Base-by-base conservation (phyloP, 495 filamentous ascomycete species). In the Parathielavia appendiculata region DNA sequence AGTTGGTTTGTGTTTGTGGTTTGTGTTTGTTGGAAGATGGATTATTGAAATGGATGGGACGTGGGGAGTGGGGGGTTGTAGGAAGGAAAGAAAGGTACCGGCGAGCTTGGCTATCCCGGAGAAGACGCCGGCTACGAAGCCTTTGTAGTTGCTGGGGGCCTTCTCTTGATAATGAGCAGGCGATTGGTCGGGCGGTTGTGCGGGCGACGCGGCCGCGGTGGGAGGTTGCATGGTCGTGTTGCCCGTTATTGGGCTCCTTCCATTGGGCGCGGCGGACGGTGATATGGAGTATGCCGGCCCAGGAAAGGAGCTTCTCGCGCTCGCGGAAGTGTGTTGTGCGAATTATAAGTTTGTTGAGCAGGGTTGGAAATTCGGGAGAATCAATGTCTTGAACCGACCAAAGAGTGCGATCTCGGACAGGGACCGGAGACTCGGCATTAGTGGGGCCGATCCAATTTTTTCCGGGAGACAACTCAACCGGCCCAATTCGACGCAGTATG, bases 121-220 rank as follows among this genome's bases (percentile, higher is more conserved):
- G 66, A 96, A 97, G 12, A 97, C 82, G 6, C 93, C 93, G 0
- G 88, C 93, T 16, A 97, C 91, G 71, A 97, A 98, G 10, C 93
- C 93, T 64, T 90, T 92, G 76, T 96, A 97, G 64, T 80, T 76
- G 43, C 71, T 73, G 51, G 48, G 54, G 35, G 41, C 51, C 59
- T 20, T 56, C 12, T 32, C 9, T 35, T 26, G 41, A 32, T 36
- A 39, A n/a, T 20, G 54, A 45, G 61, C 34, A 34, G 59, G 39
- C 44, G 54, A 34, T 36, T 58, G 64, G 0, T 48, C 40, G 7
- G 57, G 39, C 44, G 54, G 39, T 36, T 58, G 64, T 0, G 48
- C 40, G 7, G 57, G 36, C 17, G 49, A 43, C 35, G 58, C 20
- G 4, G 56, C 56, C 53, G 64, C 30, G 34, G 58, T 14, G 6